Evolutionary conservation across 768 basidiomycete species (phyloP).

Genomic region (Lyophyllum decastes): DNA sequence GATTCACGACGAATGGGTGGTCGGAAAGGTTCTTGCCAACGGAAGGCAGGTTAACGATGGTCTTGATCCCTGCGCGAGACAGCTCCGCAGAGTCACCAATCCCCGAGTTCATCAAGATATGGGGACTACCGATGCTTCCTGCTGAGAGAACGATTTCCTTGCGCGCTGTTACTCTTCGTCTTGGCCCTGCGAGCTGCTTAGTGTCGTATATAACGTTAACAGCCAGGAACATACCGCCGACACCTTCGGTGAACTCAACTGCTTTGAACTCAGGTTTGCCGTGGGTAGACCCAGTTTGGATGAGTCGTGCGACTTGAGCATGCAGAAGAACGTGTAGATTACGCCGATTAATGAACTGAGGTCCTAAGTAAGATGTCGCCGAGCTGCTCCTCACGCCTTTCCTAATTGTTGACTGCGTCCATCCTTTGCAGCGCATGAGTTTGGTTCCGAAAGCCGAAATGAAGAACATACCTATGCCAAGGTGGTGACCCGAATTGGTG

Average conservation of each 20-base stretch:
- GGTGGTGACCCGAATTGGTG: neutral
- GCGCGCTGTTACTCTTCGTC: neutral
- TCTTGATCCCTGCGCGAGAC: constrained; percentile 12
- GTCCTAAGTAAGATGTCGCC: neutral
- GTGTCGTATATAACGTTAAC: neutral
- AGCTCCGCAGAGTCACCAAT: constrained; percentile 25
- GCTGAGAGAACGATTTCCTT: constrained; percentile 35
- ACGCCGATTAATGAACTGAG: neutral
- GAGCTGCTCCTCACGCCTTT: neutral
- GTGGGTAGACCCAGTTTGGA: neutral
- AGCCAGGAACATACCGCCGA: neutral
- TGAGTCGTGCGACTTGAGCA: neutral
- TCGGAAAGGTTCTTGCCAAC: constrained; percentile 33
- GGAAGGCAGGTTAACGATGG: constrained; percentile 24
- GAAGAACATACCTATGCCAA: neutral
- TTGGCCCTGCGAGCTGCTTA: neutral
- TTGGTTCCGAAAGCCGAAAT: no score
- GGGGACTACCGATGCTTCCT: constrained; percentile 29
- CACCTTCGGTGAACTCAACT: neutral
- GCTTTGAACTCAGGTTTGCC: neutral
- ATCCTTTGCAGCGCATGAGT: neutral
- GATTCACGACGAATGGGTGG: constrained; percentile 18
- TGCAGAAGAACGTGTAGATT: neutral
- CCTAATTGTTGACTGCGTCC: neutral
- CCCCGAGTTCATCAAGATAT: constrained; percentile 28